phyloP scores from a whole-genome alignment of 2,329 filamentous ascomycete species.

The Cercospora janseana region DNA sequence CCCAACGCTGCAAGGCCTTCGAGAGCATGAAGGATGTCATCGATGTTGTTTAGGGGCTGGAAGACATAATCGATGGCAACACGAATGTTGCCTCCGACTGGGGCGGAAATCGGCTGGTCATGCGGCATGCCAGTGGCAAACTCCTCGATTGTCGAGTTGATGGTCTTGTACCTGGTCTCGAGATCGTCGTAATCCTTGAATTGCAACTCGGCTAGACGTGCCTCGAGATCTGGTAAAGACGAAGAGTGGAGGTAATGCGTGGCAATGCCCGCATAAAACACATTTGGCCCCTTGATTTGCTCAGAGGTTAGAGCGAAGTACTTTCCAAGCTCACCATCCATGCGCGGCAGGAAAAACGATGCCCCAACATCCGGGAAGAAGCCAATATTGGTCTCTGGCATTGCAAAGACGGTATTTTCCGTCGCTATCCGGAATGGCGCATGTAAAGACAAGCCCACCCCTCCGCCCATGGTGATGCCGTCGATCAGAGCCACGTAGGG shows the following conservation, averaged over 20 bases:
- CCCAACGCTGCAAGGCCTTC: conserved; percentile 44
- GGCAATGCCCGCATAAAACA: conserved; percentile 85
- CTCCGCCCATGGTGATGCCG: conserved; percentile 96
- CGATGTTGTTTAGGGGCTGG: conserved; percentile 53
- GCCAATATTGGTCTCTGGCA: conserved; percentile 97
- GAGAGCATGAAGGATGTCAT: conserved; percentile 69
- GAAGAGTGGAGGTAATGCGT: conserved; percentile 96
- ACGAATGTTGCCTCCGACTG: conserved; percentile 62
- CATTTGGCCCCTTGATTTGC: conserved; percentile 75
- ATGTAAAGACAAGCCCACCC: conserved; percentile 90
- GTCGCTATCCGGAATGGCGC: conserved; percentile 96
- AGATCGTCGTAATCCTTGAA: conserved; percentile 75
- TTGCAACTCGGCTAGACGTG: conserved; percentile 80
- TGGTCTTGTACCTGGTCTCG: conserved; percentile 63
- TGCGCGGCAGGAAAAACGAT: conserved; percentile 88
- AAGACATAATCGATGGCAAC: conserved; percentile 72
- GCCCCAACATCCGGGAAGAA: conserved; percentile 98
- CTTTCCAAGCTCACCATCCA: conserved; percentile 82
- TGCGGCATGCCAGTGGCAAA: conserved; percentile 82
- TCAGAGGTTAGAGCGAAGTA: conserved; percentile 93
- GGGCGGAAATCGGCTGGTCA: conserved; percentile 52
- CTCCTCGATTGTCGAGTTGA: conserved; percentile 88
- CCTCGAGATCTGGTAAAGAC: conserved; percentile 74
- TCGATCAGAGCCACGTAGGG: conserved; percentile 96
- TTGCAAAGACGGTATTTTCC: conserved; percentile 91